These are phyloP conservation scores for Diplodia seriata DNA, from an alignment of 2,329 filamentous ascomycete genomes.

Conservation along the genomic window DNA sequence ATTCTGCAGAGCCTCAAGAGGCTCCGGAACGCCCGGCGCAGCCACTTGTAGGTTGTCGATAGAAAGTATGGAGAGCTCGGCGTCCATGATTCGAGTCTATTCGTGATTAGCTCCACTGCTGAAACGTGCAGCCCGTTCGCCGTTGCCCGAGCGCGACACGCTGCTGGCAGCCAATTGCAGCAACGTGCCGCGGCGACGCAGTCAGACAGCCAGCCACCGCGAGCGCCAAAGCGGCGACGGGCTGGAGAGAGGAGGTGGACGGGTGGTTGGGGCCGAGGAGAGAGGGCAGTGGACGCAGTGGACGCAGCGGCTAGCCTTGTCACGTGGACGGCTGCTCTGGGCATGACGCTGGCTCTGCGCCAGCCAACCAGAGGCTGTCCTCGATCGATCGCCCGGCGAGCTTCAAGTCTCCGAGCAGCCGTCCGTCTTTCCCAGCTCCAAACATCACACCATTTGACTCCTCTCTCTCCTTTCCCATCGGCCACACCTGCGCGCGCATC, in stretches of 20 bases:
- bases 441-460: constrained; percentile 17
- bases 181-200: not conserved
- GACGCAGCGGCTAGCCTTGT: constrained; percentile 2
- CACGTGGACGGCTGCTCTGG: constrained; percentile 5
- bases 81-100: constrained; percentile 18
- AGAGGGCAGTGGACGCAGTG: not conserved
- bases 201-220: constrained; percentile 4
- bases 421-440: constrained; percentile 27
- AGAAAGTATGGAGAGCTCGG: not conserved
- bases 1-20: constrained; percentile 27
- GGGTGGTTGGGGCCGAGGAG: not conserved
- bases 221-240: not conserved
- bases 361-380: not conserved
- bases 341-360: constrained; percentile 3
- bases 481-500: constrained; percentile 14
- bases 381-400: constrained; percentile 17
- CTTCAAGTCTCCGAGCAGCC: constrained; percentile 18
- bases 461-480: constrained; percentile 2
- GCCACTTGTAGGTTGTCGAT: not conserved
- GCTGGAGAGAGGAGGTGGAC: not conserved
- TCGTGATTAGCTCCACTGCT: constrained; percentile 17
- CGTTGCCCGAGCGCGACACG: constrained; percentile 8
- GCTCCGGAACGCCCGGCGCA: not conserved
- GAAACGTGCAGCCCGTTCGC: constrained; percentile 8
- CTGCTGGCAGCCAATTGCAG: constrained; percentile 1